A percentile compares a stretch with the other conserved stretches of the same genome.
phyloP scores from a whole-genome alignment of 148 eudicot species.

The Fagopyrum homotropicum region DNA sequence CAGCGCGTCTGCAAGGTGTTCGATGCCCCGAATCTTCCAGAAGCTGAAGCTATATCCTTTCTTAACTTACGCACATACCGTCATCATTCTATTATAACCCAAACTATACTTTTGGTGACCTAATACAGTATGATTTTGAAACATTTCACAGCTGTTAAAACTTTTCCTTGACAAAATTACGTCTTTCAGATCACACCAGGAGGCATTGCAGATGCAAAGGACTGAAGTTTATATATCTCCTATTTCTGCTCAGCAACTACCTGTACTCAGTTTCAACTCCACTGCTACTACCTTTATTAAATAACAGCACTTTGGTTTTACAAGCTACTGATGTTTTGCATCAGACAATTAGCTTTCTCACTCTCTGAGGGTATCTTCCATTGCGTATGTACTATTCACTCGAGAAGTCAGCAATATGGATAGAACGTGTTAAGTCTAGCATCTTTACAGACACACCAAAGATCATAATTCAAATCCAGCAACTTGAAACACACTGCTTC shows the following conservation, averaged over 20 bases:
- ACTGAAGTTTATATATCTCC: constrained; percentile 32
- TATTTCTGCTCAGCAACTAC: neutral
- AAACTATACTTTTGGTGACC: neutral
- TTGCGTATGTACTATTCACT: neutral
- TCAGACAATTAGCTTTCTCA: neutral
- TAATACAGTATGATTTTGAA: neutral
- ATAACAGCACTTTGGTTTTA: neutral
- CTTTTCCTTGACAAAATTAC: constrained; percentile 52
- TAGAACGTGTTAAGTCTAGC: neutral
- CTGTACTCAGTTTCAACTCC: neutral
- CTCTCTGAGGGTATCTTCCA: neutral
- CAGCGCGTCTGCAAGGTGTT: constrained; percentile 95
- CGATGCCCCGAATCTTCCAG: constrained; percentile 97
- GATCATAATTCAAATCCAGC: neutral
- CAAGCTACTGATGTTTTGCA: neutral
- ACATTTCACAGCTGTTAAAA: constrained; percentile 2
- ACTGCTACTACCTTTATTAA: constrained; percentile 12
- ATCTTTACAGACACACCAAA: neutral
- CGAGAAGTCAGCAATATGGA: neutral
- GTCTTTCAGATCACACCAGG: constrained; percentile 95
- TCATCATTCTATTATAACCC: neutral
- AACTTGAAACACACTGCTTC: neutral
- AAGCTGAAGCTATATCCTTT: constrained; percentile 97
- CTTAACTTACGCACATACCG: neutral
- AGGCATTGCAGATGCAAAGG: constrained; percentile 97